phyloP scores from a whole-genome alignment of 331 rosid species.

The Cydonia oblonga region DNA sequence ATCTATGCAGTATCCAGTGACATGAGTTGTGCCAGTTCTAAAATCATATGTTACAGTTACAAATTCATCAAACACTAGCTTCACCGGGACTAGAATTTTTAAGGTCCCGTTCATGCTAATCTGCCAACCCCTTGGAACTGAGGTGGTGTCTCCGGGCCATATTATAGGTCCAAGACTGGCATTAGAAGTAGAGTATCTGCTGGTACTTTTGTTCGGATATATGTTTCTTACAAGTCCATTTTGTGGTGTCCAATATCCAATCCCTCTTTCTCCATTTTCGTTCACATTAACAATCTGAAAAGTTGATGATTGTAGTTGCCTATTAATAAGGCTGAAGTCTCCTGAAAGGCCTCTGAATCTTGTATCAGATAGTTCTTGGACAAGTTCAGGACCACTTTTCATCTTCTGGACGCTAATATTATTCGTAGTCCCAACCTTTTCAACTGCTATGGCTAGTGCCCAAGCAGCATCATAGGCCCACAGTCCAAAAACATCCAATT shows the following conservation, averaged over 20 bases:
- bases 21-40: not conserved
- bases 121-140: not conserved
- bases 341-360: not conserved
- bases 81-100: not conserved
- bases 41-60: not conserved
- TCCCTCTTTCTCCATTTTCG: not conserved
- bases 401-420: not conserved
- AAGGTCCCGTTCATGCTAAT: not conserved
- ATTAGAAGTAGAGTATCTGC: not conserved
- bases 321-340: not conserved
- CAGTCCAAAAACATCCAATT: not conserved
- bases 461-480: constrained; percentile 11
- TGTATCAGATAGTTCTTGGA: not conserved
- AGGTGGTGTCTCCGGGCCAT: constrained; percentile 3
- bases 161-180: not conserved
- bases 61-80: not conserved
- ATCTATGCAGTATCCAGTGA: not conserved
- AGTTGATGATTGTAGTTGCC: not conserved
- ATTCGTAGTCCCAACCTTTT: not conserved
- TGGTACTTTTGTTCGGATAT: too few species aligned
- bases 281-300: not conserved
- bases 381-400: not conserved
- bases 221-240: not conserved
- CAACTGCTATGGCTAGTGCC: constrained; percentile 5
- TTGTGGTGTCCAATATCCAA: constrained; percentile 5